Evolutionary conservation across 805 yeast species (phyloP).

Genomic region (Nakazawaea populi): DNA sequence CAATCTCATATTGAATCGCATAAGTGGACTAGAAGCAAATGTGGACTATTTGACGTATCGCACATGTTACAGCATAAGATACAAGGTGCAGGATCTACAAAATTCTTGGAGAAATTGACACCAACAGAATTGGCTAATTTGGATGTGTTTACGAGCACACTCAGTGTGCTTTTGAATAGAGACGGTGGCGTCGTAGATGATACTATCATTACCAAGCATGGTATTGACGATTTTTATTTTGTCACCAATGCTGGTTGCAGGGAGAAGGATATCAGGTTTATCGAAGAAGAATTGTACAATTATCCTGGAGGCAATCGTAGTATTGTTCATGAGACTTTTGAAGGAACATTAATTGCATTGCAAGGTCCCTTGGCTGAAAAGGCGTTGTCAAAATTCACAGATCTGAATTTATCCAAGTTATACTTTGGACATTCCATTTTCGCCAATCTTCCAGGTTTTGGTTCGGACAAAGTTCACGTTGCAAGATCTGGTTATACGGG

Average conservation of each 20-base stretch:
- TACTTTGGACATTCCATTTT: slow-evolving; percentile 69
- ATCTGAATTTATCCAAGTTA: slow-evolving; percentile 49
- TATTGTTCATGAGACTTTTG: slow-evolving; percentile 39
- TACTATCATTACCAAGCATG: slow-evolving; percentile 87
- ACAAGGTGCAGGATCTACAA: slow-evolving; percentile 59
- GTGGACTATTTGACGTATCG: slow-evolving; percentile 93
- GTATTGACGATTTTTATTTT: slow-evolving; percentile 63
- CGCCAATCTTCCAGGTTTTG: slow-evolving; percentile 35
- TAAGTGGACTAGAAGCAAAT: slow-evolving; percentile 83
- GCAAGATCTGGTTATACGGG: slow-evolving; percentile 98
- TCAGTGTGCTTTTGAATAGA: slow-evolving; percentile 70
- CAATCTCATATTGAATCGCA: slow-evolving; percentile 91
- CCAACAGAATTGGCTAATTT: slow-evolving; percentile 75
- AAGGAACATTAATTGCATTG: slow-evolving; percentile 76
- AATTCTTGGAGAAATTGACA: slow-evolving; percentile 73
- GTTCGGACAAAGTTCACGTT: slow-evolving; percentile 53
- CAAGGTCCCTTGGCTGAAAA: slow-evolving; percentile 89
- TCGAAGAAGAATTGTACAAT: slow-evolving; percentile 42
- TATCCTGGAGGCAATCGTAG: slow-evolving; percentile 25
- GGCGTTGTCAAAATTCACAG: slow-evolving; percentile 58
- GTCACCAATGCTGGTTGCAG: slow-evolving; percentile 97
- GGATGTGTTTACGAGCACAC: slow-evolving; percentile 54
- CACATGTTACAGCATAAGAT: slow-evolving; percentile 94
- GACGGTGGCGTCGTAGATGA: slow-evolving; percentile 86
- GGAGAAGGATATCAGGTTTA: slow-evolving; percentile 67